These are phyloP conservation scores for Tetrahymena borealis DNA, from an alignment of 73 alveolate species.

Conservation along the genomic window DNA sequence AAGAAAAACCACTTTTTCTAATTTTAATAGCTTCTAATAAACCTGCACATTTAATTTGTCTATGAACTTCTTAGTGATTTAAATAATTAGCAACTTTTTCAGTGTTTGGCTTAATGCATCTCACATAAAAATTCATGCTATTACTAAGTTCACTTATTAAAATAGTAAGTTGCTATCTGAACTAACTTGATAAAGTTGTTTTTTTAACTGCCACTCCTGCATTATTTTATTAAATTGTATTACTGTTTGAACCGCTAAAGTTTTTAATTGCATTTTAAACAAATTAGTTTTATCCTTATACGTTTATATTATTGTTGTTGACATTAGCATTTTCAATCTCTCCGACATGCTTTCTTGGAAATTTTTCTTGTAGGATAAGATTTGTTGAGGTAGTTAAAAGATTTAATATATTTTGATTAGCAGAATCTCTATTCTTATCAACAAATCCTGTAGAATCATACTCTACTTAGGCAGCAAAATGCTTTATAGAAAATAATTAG, in stretches of 20 bases:
- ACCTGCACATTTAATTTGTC: conserved; percentile 90
- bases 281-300: conserved; percentile 34
- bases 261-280: not conserved
- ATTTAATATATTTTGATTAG: conserved; percentile 57
- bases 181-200: conserved; percentile 65
- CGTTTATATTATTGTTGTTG: conserved; percentile 10
- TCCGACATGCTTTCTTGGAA: not conserved
- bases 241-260: not conserved
- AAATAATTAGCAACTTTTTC: conserved; percentile 61
- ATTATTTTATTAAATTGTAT: not conserved
- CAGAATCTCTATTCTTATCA: conserved; percentile 86
- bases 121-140: conserved; percentile 75
- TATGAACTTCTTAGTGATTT: conserved; percentile 75
- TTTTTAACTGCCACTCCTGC: conserved; percentile 16
- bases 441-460: conserved; percentile 68
- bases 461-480: conserved; percentile 90
- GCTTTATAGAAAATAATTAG: conserved; percentile 55
- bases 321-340: conserved; percentile 24
- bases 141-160: conserved; percentile 62
- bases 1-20: conserved; percentile 72
- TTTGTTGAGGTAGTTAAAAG: conserved; percentile 46
- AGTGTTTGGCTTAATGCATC: conserved; percentile 90
- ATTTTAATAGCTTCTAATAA: conserved; percentile 89
- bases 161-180: conserved; percentile 64
- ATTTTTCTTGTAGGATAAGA: conserved; percentile 10